Base-by-base conservation (phyloP, 495 filamentous ascomycete genomes). In the Neurospora hispaniola region DNA sequence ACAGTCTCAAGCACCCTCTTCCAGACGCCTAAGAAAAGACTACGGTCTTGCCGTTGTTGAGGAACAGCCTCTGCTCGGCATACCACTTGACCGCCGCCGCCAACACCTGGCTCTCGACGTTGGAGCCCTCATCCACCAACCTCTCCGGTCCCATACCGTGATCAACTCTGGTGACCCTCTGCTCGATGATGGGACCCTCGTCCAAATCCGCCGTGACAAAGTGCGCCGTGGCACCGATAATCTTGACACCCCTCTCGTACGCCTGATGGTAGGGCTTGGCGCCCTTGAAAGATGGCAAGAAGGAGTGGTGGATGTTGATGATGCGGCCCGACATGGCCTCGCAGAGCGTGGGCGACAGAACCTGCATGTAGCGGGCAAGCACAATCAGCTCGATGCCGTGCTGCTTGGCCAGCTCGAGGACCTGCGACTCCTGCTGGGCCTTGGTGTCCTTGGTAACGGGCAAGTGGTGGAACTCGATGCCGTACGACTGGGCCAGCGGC, bases 261-360 rank as follows among this genome's bases (percentile, higher is more conserved):
- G 91, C 91, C 84, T 92, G 90, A 82, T 93, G 91, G 82, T 93
- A 93, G 31, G 91, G 91, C 84, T 91, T 92, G 73, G 91, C 91
- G 39, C 91, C 91, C 84, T 92, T 93, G 85, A 93, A 93, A 41
- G 86, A 89, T 4, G 90, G 91, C 85, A 93, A 76, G 87, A 93
- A 93, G 73, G 85, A 88, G 82, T 93, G 91, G 82, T 93, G 91
- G 81, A 93, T 92, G 82, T 93, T 93, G 88, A 93, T 92, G 81
- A 93, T 93, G 70, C 86, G 86, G 11, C 90, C 90, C 69, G 86
- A 88, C 90, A 93, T 92, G 69, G 86, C 90, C 74, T 86, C 82
- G 80, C 90, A 93, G 39, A 93, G 82, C n/a, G 79, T 85, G 16
- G 90, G 90, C 69, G 87, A 90, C 7, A 93, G 84, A n/a, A 93